These are phyloP conservation scores for Hortaea sp. DNA, from an alignment of 2,329 filamentous ascomycete species.

Conservation along the genomic window DNA sequence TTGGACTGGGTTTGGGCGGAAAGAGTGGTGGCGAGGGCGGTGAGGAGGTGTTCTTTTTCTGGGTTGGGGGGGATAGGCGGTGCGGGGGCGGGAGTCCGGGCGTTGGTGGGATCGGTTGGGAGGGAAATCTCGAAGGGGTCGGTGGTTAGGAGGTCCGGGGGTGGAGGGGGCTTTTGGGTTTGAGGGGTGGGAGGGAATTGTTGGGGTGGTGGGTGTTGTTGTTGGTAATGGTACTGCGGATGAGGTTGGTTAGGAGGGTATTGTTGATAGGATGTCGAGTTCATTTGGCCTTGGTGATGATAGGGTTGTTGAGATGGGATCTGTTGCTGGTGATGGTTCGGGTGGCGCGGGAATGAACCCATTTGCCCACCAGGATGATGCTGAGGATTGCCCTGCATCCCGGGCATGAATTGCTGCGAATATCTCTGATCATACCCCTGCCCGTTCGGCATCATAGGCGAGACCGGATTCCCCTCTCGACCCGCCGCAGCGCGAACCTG, in stretches of 20 bases:
- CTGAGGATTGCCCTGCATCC: too few species aligned
- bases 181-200: conserved; percentile 14
- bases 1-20: conserved; percentile 58
- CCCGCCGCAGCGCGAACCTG: conserved; percentile 4
- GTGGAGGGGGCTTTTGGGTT: conserved; percentile 23
- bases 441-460: conserved; percentile 11
- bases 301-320: conserved; percentile 15
- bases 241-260: conserved; percentile 7
- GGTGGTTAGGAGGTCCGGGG: conserved; percentile 50
- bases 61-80: conserved; percentile 92
- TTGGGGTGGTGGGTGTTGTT: conserved; percentile 10
- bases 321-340: conserved; percentile 16
- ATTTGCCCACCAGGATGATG: too few species aligned
- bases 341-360: too few species aligned
- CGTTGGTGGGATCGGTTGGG: conserved; percentile 35
- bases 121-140: conserved; percentile 52
- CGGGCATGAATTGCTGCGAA: too few species aligned
- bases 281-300: conserved; percentile 4
- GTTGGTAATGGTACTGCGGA: background rate
- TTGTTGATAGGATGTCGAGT: too few species aligned
- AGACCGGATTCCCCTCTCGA: conserved; percentile 21
- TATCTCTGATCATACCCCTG: too few species aligned
- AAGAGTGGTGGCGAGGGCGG: conserved; percentile 62
- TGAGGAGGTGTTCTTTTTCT: conserved; percentile 79
- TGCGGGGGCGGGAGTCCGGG: conserved; percentile 42